Percentiles rank a stretch among this genome's conserved stretches.
These are phyloP conservation scores for Blastocystis sp. DNA, from an alignment of 352 stramenopile genomes.

Conservation along the genomic window DNA sequence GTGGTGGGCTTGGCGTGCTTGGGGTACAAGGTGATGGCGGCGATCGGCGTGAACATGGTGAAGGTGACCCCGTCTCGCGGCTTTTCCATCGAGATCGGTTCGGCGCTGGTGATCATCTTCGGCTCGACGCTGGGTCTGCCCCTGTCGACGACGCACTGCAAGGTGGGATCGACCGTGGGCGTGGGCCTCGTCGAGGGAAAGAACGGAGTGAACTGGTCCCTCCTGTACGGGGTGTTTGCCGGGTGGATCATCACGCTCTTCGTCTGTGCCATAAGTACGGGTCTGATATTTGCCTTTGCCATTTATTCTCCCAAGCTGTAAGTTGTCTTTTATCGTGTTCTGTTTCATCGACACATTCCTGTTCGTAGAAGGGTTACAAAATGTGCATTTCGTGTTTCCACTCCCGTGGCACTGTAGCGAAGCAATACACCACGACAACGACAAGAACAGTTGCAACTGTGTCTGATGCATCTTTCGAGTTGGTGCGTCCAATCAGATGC, in stretches of 20 bases:
- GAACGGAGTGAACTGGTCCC: slow-evolving; percentile 71
- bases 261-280: slow-evolving; percentile 70
- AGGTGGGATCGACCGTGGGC: slow-evolving; percentile 74
- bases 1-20: slow-evolving; percentile 72
- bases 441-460: too few species aligned
- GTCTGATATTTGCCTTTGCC: slow-evolving; percentile 71
- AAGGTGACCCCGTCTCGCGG: slow-evolving; percentile 74
- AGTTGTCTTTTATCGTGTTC: background rate
- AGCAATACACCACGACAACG: too few species aligned
- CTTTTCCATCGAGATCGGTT: slow-evolving; percentile 75
- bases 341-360: slow-evolving; percentile 12
- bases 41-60: slow-evolving; percentile 74
- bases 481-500: slow-evolving; percentile 17
- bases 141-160: slow-evolving; percentile 75
- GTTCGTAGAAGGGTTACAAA: background rate
- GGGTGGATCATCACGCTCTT: slow-evolving; percentile 73
- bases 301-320: slow-evolving; percentile 57
- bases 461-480: background rate
- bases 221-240: slow-evolving; percentile 69
- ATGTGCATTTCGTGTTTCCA: background rate
- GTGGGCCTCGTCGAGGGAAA: slow-evolving; percentile 70
- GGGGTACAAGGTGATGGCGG: slow-evolving; percentile 74
- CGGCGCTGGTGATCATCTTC: slow-evolving; percentile 73
- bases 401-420: too few species aligned
- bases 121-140: slow-evolving; percentile 72